Conservation (phyloP, 1,284 basidiomycete genomes). For the Garcileccinum viscosum region DNA sequence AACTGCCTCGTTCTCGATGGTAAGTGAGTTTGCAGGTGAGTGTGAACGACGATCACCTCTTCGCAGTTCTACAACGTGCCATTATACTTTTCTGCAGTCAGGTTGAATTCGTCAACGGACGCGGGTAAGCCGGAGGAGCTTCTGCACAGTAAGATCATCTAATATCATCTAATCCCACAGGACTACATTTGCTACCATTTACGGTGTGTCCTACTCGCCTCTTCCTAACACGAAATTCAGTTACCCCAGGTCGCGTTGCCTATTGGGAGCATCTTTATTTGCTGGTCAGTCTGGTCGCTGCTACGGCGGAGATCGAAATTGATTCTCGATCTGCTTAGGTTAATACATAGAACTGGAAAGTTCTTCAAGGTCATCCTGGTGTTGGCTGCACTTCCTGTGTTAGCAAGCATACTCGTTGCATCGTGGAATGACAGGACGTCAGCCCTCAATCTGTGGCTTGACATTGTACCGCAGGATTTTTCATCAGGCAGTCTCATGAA, state of each 20-base stretch:
- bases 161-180: conserved; percentile 3
- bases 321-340: conserved; percentile 52
- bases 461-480: conserved; percentile 79
- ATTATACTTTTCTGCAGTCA: conserved; percentile 89
- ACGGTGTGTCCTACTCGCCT: conserved; percentile 57
- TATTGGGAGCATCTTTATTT: conserved; percentile 81
- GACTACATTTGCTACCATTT: conserved; percentile 80
- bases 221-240: conserved; percentile 5
- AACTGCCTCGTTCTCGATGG: conserved; percentile 80
- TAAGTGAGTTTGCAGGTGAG: conserved; percentile 44
- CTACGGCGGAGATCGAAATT: not conserved
- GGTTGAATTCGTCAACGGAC: conserved; percentile 70
- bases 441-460: conserved; percentile 74
- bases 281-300: conserved; percentile 49
- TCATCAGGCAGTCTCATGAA: conserved; percentile 85
- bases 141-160: not conserved
- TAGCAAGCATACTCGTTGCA: conserved; percentile 45
- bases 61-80: conserved; percentile 85
- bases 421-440: conserved; percentile 70
- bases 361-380: conserved; percentile 48
- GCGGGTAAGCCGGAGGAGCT: conserved; percentile 59
- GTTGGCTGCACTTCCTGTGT: too few species aligned
- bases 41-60: conserved; percentile 11
- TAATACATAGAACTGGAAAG: conserved; percentile 84
- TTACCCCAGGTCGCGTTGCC: conserved; percentile 70